Evolutionary conservation across 1,284 basidiomycete genomes (phyloP), one percentile per base, ranked within the genome.

Genomic region (Pisolithus thermaeus): DNA sequence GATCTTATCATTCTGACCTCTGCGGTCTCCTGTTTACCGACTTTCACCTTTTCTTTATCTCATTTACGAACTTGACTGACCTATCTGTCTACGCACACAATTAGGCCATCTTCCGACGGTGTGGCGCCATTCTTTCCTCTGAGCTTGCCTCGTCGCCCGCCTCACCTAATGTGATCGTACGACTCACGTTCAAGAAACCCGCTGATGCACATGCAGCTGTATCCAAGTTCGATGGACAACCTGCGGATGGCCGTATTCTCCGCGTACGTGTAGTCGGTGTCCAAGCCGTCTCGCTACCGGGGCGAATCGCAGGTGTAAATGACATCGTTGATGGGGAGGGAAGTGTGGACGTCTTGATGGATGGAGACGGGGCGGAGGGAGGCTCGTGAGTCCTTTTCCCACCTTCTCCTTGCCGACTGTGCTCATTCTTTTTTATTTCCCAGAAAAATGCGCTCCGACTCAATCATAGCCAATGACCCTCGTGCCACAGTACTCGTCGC

Each of bases 391-490:
- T 80, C 11, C 38, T 42, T 38, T 8, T 12, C 22, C 16, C 30
- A 38, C 41, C 40, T 51, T 20, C 43, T 43, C 22, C n/a, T 46
- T 7, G 20, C 40, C 47, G 3, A 16, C 18, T n/a, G 32, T 47
- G 28, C 39, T 18, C 18, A 38, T 22, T 22, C 43, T 46, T 12
- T n/a, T 28, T 7, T 41, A n/a, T 23, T 4, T 5, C 11, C 47
- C 61, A 92, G 90, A 54, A 92, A 92, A 79, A 77, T 93, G 75
- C 87, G 90, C 54, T 92, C 90, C 2, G 90, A 93, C 62, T 80
- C 80, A 5, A 76, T 92, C 40, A 66, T 90, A 47, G 71, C 74
- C n/a, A 73, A 75, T 12, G 86, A 89, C 62, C 78, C 85, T 8
- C 77, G 83, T 20, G 84, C 87, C 2, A 74, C 78, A 7, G 79